Base-by-base conservation (phyloP, 257 asterid species). In the Petrea volubilis region DNA sequence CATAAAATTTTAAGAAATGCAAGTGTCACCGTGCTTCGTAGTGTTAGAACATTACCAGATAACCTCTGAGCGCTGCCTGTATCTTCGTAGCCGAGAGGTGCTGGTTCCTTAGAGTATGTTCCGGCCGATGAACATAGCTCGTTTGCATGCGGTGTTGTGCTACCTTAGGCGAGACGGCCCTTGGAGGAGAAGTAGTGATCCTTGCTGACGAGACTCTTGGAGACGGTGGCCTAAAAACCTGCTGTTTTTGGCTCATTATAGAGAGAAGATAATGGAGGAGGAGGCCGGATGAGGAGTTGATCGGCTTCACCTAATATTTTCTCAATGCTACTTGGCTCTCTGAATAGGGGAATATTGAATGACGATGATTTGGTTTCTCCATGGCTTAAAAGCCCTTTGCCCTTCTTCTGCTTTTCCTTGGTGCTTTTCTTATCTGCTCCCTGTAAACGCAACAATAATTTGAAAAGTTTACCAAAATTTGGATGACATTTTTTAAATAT, bases 251-350 rank as follows among this genome's bases (percentile, higher is more conserved):
- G 79, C 58, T 72, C 72, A 21, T 81, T 31, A 31, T 2, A 31
- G 38, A 31, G 7, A 2, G 7, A 31, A 31, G 38, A 84, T 10
- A 86, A 67, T 64, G 87, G 52, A 60, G 78, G 6, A 11, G 87
- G 82, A 67, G 86, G 86, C 85, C 82, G 77, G 20, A 78, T 73
- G 18, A 84, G 82, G 6, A 88, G 81, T 49, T 89, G 80, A 71
- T 91, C 97, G 3, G 85, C 95, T 85, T 94, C 98, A 40, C 96
- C 96, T 74, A 94, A 70, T 78, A 94, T 94, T 76, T 94, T 82
- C 80, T 91, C 98, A 25, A 93, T 90, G 84, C 98, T 90, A 71
- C 97, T 94, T 15, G 97, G 97, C 78, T 77, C 90, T 77, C 87
- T 78, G 76, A 91, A 94, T 38, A 89, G 77, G 11, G 98, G 92